These are phyloP conservation scores for Guillardia theta DNA, from an alignment of 78 protist species.

Conservation along the genomic window DNA sequence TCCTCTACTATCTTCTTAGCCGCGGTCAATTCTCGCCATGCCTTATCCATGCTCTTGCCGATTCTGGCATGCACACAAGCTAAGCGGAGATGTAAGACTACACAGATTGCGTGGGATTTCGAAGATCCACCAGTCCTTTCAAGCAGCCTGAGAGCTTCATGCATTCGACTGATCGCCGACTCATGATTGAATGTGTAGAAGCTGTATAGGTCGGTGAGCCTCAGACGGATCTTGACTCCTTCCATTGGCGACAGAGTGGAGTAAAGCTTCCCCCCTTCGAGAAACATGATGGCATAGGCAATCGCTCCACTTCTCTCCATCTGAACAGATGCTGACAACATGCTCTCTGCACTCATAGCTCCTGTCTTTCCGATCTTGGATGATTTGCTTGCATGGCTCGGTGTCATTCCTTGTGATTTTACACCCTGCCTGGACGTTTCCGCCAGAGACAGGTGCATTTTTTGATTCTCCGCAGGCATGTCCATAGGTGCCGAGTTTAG, in stretches of 20 bases:
- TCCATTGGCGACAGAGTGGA: slow-evolving; percentile 2
- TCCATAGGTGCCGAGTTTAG: too few relatives aligned
- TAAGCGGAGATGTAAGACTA: background rate
- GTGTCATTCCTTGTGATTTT: too few relatives aligned
- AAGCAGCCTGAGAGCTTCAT: background rate
- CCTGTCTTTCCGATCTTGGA: too few relatives aligned
- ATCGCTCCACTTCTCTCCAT: too few relatives aligned
- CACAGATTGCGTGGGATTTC: background rate
- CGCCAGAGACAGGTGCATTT: too few relatives aligned
- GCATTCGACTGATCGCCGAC: background rate
- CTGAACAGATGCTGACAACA: too few relatives aligned
- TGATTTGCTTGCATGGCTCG: too few relatives aligned
- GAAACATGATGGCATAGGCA: too few relatives aligned
- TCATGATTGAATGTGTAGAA: background rate
- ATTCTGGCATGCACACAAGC: background rate
- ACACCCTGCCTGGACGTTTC: too few relatives aligned
- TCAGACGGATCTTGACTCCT: background rate
- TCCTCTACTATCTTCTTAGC: background rate
- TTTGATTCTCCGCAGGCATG: too few relatives aligned
- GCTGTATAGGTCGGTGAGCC: background rate
- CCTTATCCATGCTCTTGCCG: background rate
- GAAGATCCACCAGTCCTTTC: background rate
- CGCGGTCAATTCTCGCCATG: background rate
- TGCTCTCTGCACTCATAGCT: too few relatives aligned
- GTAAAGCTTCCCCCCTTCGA: too few relatives aligned